Evolutionary conservation across 2,329 filamentous ascomycete species (phyloP).

Genomic region (Colletotrichum sp.): DNA sequence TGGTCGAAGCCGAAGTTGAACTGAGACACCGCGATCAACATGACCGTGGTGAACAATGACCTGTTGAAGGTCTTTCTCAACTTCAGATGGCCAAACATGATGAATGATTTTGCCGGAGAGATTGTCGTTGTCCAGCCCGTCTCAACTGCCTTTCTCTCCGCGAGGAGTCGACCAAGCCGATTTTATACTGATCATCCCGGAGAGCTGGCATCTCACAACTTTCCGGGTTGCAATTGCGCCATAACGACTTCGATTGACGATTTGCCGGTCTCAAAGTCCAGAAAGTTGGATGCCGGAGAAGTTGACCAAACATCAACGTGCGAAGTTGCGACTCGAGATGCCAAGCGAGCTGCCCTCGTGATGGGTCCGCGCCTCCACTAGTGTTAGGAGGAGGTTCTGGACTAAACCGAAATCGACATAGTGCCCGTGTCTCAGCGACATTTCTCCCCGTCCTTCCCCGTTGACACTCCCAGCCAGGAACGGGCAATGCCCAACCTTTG

Average conservation of each 20-base stretch:
- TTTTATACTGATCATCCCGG: neutral
- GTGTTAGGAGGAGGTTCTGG: neutral
- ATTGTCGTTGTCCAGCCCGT: neutral
- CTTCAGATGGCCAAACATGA: neutral
- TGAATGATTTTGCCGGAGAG: neutral
- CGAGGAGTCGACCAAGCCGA: neutral
- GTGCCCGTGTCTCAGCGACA: neutral
- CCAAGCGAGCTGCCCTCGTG: neutral
- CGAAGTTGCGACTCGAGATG: neutral
- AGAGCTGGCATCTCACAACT: neutral
- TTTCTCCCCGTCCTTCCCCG: constrained; percentile 3
- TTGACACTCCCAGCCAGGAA: neutral
- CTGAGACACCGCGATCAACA: constrained; percentile 37
- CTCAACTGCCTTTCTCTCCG: neutral
- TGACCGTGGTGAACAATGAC: constrained; percentile 19
- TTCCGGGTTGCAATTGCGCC: neutral
- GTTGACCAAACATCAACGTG: neutral
- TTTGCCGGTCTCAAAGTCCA: neutral
- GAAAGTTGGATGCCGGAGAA: neutral
- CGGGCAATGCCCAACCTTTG: neutral
- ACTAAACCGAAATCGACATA: neutral
- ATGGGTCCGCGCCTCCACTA: neutral
- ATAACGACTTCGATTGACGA: neutral
- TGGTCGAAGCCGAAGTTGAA: constrained; percentile 48
- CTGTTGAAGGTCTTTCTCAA: constrained; percentile 24